Base-by-base conservation (phyloP, 2,329 filamentous ascomycete genomes). In the Fusarium palustre region DNA sequence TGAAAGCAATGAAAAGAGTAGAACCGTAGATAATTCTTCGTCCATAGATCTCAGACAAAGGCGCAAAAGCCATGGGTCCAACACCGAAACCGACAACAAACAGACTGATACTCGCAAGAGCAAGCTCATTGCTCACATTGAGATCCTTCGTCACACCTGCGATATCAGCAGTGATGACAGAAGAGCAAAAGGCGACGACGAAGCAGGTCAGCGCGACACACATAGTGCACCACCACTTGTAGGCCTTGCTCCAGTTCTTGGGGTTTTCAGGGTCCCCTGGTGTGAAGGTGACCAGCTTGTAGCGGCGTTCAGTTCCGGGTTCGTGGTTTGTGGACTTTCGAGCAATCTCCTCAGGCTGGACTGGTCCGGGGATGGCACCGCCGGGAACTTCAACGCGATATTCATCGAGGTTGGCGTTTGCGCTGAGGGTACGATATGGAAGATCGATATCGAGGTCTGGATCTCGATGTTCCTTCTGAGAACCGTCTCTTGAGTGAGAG, bases 221-320 rank as follows among this genome's bases (percentile, higher is more conserved):
- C 90, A 97, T 93, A 25, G 93, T 97, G 75, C 88, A 90, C 75
- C 90, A 92, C 92, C 92, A 95, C 80, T 94, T 96, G 78, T 83
- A 91, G 2, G 80, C 82, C 78, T 93, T 93, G 59, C 86, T 88
- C 92, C 92, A 96, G 79, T 95, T 96, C 84, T 95, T 95, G 1
- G 93, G 92, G 74, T 95, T 95, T 68, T 90, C 91, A 0, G 88
- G 86, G 76, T 96, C 92, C 61, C 89, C 82, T 4, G 90, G 85
- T 6, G 84, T 86, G 75, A 96, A 97, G 0, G 82, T 82, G 48
- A 90, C 86, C 5, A 91, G 88, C 69, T 81, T 81, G 77, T 86
- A 86, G 24, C 75, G 71, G 9, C 74, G 73, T 50, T 77, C 74
- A 18, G 53, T 49, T 5, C 63, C 71, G 5, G 43, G 56, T 7